Base-by-base conservation (phyloP, 2,329 filamentous ascomycete species). In the Paecilomyces sp. region DNA sequence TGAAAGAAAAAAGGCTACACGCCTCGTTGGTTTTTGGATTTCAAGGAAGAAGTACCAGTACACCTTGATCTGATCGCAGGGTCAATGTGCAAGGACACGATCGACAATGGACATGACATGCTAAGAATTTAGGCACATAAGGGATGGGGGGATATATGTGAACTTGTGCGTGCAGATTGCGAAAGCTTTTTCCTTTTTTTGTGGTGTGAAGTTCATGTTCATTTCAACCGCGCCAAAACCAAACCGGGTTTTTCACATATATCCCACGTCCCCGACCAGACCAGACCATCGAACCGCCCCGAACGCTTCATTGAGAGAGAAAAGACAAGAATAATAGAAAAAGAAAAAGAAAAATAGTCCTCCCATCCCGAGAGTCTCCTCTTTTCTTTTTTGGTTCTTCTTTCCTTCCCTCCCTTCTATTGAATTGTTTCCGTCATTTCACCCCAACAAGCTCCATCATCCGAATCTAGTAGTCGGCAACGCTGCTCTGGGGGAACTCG, bases 401-500 rank as follows among this genome's bases (percentile, higher is more conserved):
- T 58, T 54, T 53, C 51, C 28, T 47, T 18, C 15, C 18, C 15
- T 58, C 58, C 47, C 33, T 60, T 60, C 34, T 57, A 57, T 57
- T 41, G 36, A 57, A 56, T 18, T 33, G 34, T 24, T 25, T 53
- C 47, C 47, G 34, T 51, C 57, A 58, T 60, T 60, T 50, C 28
- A 25, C 53, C 24, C 53, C 31, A 51, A 34, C 28, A 33, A 53
- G 53, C 51, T n/a, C 41, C 15, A 24, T 57, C 15, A 33, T 57
- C 33, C 52, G 18, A 54, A 28, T 83, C 84, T 94, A 96, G 83
- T 90, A 95, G 78, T 96, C 92, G 71, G 85, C 74, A 75, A 83
- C 80, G 75, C 83, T 83, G 77, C 85, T 85, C 85, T 95, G 90
- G 74, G 94, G 94, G 88, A 99, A 99, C 88, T 99, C 94, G 78